Conservation (phyloP, 164 flowering plant species). For the Vitis rotundifolia region DNA sequence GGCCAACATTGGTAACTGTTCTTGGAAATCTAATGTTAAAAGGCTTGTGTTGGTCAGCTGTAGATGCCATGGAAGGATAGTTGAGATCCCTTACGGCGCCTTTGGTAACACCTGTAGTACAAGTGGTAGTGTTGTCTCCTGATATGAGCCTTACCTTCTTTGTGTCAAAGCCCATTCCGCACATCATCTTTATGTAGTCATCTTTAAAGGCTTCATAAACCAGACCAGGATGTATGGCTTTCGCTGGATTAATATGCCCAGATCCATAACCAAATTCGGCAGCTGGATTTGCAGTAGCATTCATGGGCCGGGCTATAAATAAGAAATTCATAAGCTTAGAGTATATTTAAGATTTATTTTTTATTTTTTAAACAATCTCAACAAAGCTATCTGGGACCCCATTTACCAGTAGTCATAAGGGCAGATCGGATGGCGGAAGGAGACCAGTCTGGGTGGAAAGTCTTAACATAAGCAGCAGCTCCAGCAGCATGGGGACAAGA, state of each 20-base stretch:
- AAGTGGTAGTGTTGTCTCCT: slow-evolving; percentile 18
- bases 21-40: slow-evolving; percentile 10
- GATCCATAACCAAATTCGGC: slow-evolving; percentile 53
- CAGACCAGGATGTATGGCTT: slow-evolving; percentile 52
- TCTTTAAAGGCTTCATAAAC: slow-evolving; percentile 32
- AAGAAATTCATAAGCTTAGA: background rate
- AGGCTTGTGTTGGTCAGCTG: background rate
- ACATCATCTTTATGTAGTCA: slow-evolving; percentile 45
- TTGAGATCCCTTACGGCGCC: slow-evolving; percentile 12
- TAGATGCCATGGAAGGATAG: slow-evolving; percentile 19
- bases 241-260: slow-evolving; percentile 48
- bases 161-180: slow-evolving; percentile 21
- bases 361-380: background rate
- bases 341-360: background rate
- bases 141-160: slow-evolving; percentile 3
- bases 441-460: slow-evolving; percentile 46
- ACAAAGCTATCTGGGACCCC: background rate
- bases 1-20: slow-evolving; percentile 31
- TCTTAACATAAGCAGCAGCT: slow-evolving; percentile 40
- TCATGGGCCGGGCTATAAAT: slow-evolving; percentile 10
- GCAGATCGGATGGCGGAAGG: slow-evolving; percentile 36
- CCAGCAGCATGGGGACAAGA: slow-evolving; percentile 41
- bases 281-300: background rate
- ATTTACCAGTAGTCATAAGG: slow-evolving; percentile 33
- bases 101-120: slow-evolving; percentile 9